Evolutionary conservation across 1,284 basidiomycete genomes (phyloP).

Genomic region (Ceratobasidium papillatum): DNA sequence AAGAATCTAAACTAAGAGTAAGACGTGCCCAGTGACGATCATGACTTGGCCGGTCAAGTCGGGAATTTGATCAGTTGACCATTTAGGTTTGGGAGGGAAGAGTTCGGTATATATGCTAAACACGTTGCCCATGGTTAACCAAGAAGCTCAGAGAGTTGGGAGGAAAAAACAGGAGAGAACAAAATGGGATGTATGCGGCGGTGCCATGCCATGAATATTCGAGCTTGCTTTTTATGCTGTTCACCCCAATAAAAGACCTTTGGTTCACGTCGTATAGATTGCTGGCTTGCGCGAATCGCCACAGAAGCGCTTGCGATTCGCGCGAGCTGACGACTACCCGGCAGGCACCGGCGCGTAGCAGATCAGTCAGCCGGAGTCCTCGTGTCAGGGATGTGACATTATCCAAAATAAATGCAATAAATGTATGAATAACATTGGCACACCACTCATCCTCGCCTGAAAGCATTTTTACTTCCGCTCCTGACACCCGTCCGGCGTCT

Average conservation of each 20-base stretch:
- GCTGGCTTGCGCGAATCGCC: neutral
- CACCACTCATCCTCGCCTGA: constrained; percentile 56
- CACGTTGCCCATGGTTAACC: neutral
- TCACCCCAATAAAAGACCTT: too few species aligned
- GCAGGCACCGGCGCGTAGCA: too few species aligned
- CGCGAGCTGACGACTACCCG: neutral
- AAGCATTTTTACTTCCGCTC: constrained; percentile 88
- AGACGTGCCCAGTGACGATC: constrained; percentile 49
- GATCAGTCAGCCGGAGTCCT: too few species aligned
- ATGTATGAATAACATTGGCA: neutral
- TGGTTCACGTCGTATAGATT: neutral
- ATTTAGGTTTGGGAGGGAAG: constrained; percentile 44
- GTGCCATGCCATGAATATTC: neutral
- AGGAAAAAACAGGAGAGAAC: neutral
- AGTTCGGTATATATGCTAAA: neutral
- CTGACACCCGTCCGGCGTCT: constrained; percentile 75
- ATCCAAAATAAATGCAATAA: neutral
- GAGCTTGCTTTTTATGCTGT: neutral
- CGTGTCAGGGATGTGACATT: too few species aligned
- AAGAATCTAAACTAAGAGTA: too few species aligned
- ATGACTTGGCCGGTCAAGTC: constrained; percentile 49
- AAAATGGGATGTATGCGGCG: neutral
- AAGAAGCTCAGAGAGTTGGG: neutral
- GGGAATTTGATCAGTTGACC: constrained; percentile 44
- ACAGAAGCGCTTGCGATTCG: neutral